phyloP scores from a whole-genome alignment of 257 asterid genomes.

The Cynanchum wilfordii region DNA sequence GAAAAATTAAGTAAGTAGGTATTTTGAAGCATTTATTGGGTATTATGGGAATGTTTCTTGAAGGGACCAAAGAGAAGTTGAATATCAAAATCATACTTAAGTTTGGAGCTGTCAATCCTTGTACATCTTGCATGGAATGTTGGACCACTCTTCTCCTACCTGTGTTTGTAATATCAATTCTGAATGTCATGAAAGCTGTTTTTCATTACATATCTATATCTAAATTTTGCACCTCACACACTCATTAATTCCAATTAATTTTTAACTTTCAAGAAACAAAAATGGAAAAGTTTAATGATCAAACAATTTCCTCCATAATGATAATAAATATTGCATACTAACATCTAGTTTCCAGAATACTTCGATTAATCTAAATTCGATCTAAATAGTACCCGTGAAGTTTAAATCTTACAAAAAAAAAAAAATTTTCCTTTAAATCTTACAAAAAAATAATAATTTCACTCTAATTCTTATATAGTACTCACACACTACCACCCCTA shows the following conservation, averaged over 20 bases:
- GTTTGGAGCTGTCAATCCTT: conserved; percentile 5
- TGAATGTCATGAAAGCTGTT: neutral
- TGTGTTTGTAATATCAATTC: neutral
- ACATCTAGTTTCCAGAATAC: no score
- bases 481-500: no score
- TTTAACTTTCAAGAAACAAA: no score
- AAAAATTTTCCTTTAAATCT: no score
- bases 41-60: neutral
- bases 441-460: no score
- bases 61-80: conserved; percentile 16
- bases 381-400: no score
- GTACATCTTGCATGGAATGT: neutral
- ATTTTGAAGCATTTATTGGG: conserved; percentile 4
- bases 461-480: no score
- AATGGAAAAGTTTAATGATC: no score
- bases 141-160: conserved; percentile 15
- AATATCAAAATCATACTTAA: conserved; percentile 17
- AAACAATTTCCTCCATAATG: no score
- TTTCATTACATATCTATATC: neutral
- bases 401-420: no score
- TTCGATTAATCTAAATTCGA: no score
- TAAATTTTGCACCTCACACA: neutral
- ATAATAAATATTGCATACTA: no score
- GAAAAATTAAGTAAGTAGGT: neutral
- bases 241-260: neutral